Evolutionary conservation across 2,329 filamentous ascomycete genomes (phyloP).

Genomic region (Ascochyta pisi): DNA sequence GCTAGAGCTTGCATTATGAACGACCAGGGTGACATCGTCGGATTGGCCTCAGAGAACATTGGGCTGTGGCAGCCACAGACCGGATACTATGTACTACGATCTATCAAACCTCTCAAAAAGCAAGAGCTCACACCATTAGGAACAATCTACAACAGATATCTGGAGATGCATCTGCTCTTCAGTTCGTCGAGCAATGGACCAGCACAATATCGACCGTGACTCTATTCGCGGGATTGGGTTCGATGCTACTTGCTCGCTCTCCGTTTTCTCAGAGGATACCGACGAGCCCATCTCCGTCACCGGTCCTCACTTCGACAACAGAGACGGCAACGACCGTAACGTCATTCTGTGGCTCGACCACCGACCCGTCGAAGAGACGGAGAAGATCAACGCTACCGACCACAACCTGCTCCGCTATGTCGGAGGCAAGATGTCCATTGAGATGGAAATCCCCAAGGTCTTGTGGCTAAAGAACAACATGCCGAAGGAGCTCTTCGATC

Average conservation of each 20-base stretch:
- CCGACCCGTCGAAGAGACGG: slow-evolving; percentile 86
- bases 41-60: slow-evolving; percentile 61
- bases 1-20: slow-evolving; percentile 97
- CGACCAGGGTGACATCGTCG: slow-evolving; percentile 83
- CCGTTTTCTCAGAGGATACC: slow-evolving; percentile 87
- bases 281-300: slow-evolving; percentile 92
- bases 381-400: slow-evolving; percentile 88
- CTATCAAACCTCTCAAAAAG: not conserved
- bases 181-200: slow-evolving; percentile 79
- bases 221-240: slow-evolving; percentile 92
- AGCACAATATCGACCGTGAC: slow-evolving; percentile 77
- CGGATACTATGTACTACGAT: slow-evolving; percentile 59
- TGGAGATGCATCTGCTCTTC: slow-evolving; percentile 94
- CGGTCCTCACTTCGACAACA: slow-evolving; percentile 79
- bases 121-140: slow-evolving; percentile 57
- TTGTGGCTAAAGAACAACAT: slow-evolving; percentile 99
- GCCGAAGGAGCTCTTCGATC: slow-evolving; percentile 86
- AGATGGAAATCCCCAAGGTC: slow-evolving; percentile 99
- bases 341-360: slow-evolving; percentile 98
- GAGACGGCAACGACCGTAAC: slow-evolving; percentile 84
- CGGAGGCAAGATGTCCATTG: slow-evolving; percentile 96
- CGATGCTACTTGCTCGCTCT: slow-evolving; percentile 96
- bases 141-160: slow-evolving; percentile 98
- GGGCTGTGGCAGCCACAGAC: slow-evolving; percentile 61
- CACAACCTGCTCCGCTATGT: slow-evolving; percentile 96